Conservation (phyloP, 352 stramenopile genomes). For the Globisporangium acanthophoron region DNA sequence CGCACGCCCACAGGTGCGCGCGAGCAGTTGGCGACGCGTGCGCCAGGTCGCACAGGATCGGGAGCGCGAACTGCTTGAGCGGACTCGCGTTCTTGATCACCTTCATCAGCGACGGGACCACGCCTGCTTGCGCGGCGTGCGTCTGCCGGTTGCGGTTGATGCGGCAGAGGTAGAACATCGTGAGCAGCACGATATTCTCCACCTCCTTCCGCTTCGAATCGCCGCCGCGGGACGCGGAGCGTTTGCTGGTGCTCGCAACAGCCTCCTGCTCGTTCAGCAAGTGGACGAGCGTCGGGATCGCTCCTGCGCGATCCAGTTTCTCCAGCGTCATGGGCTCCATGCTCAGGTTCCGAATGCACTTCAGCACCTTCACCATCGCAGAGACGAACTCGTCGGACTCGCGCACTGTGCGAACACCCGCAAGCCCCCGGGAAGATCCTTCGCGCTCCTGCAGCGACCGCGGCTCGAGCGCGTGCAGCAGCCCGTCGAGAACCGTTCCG, state of each 20-base stretch:
- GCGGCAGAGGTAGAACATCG: slow-evolving; percentile 92
- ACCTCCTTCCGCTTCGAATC: slow-evolving; percentile 69
- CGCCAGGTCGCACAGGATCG: slow-evolving; percentile 89
- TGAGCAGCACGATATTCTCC: slow-evolving; percentile 88
- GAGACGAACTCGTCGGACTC: slow-evolving; percentile 47
- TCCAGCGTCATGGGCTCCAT: slow-evolving; percentile 90
- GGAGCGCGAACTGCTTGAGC: slow-evolving; percentile 90
- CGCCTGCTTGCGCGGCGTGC: slow-evolving; percentile 80
- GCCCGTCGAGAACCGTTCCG: slow-evolving; percentile 58
- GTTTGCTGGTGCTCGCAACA: not conserved
- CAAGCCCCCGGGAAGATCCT: too few species aligned
- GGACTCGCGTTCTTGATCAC: slow-evolving; percentile 79
- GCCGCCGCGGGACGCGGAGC: not conserved
- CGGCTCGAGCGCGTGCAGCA: slow-evolving; percentile 51
- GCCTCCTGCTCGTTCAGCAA: slow-evolving; percentile 57
- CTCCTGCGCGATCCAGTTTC: slow-evolving; percentile 83
- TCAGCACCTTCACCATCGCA: slow-evolving; percentile 76
- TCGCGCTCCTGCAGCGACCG: slow-evolving; percentile 13
- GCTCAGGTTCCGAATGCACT: slow-evolving; percentile 85
- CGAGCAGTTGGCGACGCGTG: slow-evolving; percentile 84
- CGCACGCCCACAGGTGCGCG: slow-evolving; percentile 79
- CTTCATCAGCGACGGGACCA: slow-evolving; percentile 89
- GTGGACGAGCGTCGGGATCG: slow-evolving; percentile 79
- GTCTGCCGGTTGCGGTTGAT: slow-evolving; percentile 90
- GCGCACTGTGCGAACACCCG: slow-evolving; percentile 3